Percentiles rank a stretch among this genome's conserved stretches.
Evolutionary conservation across 257 asterid species (phyloP).

Genomic region (Eucommia ulmoides): DNA sequence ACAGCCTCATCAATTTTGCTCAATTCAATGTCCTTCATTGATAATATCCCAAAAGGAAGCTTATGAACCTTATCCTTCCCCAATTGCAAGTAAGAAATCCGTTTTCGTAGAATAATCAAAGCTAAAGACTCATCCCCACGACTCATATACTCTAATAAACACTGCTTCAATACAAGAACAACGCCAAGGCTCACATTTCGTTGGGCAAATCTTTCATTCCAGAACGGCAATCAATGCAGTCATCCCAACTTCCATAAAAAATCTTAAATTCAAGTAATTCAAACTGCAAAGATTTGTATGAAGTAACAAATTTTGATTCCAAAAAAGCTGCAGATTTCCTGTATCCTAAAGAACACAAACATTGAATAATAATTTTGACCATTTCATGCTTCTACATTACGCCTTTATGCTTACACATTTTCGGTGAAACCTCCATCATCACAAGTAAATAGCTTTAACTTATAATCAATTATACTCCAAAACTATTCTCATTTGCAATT

Average conservation of each 20-base stretch:
- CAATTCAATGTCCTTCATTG: slow-evolving; percentile 26
- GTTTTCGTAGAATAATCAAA: slow-evolving; percentile 29
- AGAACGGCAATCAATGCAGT: slow-evolving; percentile 29
- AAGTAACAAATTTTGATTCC: slow-evolving; percentile 70
- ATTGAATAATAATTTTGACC: slow-evolving; percentile 53
- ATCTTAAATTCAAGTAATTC: slow-evolving; percentile 41
- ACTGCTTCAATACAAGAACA: slow-evolving; percentile 60
- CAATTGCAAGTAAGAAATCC: slow-evolving; percentile 29
- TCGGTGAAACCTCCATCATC: slow-evolving; percentile 27
- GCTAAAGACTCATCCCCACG: slow-evolving; percentile 23
- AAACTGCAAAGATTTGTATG: slow-evolving; percentile 37
- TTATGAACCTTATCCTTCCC: slow-evolving; percentile 43
- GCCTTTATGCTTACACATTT: slow-evolving; percentile 43
- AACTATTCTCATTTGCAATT: slow-evolving; percentile 14
- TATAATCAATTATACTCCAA: background rate
- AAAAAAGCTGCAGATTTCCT: slow-evolving; percentile 51
- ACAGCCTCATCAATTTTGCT: slow-evolving; percentile 23
- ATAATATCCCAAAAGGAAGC: slow-evolving; percentile 49
- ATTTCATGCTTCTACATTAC: slow-evolving; percentile 53
- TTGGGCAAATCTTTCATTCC: slow-evolving; percentile 34
- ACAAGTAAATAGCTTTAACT: slow-evolving; percentile 30
- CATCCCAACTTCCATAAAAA: slow-evolving; percentile 53
- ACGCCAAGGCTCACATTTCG: slow-evolving; percentile 49
- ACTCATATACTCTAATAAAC: slow-evolving; percentile 51
- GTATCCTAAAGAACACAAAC: slow-evolving; percentile 65